phyloP scores from a whole-genome alignment of 1,284 basidiomycete genomes.

The Meira miltonrushii region DNA sequence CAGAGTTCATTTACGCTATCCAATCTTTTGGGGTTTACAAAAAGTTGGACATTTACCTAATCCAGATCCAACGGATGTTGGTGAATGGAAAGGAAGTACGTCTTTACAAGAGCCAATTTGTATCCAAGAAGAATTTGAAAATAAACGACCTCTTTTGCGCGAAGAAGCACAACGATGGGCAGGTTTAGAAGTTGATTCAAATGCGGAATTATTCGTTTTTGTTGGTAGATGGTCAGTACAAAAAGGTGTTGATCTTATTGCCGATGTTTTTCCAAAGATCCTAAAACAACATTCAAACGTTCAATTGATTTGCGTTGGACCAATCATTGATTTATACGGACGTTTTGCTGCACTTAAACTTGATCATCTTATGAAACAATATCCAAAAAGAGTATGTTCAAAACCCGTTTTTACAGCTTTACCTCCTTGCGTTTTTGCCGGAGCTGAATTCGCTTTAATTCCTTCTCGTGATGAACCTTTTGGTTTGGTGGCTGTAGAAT shows the following conservation, averaged over 20 bases:
- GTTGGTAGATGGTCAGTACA: slow-evolving; percentile 7
- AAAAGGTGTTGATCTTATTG: slow-evolving; percentile 5
- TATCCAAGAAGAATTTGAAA: neutral
- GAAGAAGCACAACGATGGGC: slow-evolving; percentile 4
- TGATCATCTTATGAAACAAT: slow-evolving; percentile 4
- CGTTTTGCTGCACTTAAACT: slow-evolving; percentile 5
- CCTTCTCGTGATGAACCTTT: slow-evolving; percentile 4
- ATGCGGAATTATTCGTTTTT: slow-evolving; percentile 7
- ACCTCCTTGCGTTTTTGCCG: slow-evolving; percentile 4
- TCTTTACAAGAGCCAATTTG: neutral
- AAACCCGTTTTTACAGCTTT: slow-evolving; percentile 4
- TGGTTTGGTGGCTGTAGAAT: slow-evolving; percentile 5
- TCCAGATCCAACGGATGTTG: slow-evolving; percentile 4
- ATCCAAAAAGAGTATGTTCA: slow-evolving; percentile 2
- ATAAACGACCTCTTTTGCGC: slow-evolving; percentile 1
- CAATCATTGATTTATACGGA: slow-evolving; percentile 4
- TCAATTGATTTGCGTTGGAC: slow-evolving; percentile 2
- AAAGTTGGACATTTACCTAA: slow-evolving; percentile 4
- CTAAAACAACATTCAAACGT: slow-evolving; percentile 1
- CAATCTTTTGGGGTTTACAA: slow-evolving; percentile 6
- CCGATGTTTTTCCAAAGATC: slow-evolving; percentile 1
- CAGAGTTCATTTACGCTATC: neutral
- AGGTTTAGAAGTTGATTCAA: slow-evolving; percentile 1
- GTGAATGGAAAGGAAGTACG: neutral
- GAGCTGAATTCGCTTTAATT: slow-evolving; percentile 5